Conservation (phyloP, 2,329 filamentous ascomycete genomes). For the Thyridium curvatum region DNA sequence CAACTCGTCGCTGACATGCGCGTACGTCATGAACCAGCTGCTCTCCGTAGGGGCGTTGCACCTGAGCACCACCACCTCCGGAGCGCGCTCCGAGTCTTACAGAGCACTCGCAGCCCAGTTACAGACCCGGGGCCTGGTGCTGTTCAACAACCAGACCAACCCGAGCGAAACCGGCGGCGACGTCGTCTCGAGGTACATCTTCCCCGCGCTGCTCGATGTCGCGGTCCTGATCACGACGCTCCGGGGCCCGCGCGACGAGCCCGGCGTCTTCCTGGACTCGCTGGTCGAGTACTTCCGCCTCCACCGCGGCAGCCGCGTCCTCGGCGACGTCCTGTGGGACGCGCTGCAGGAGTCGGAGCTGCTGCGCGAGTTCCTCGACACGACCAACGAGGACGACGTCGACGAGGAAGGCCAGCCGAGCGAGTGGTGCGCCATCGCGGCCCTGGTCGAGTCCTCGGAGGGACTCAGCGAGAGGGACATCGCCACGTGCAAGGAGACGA, state of each 20-base stretch:
- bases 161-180: slow-evolving; percentile 17
- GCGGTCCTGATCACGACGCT: slow-evolving; percentile 43
- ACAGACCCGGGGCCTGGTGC: slow-evolving; percentile 34
- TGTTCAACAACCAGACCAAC: slow-evolving; percentile 27
- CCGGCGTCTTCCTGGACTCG: slow-evolving; percentile 30
- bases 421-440: neutral
- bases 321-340: slow-evolving; percentile 22
- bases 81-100: slow-evolving; percentile 14
- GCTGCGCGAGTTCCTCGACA: too few species aligned
- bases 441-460: slow-evolving; percentile 7
- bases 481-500: slow-evolving; percentile 5
- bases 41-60: slow-evolving; percentile 31
- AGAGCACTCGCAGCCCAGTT: slow-evolving; percentile 33
- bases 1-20: neutral
- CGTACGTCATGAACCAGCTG: slow-evolving; percentile 29
- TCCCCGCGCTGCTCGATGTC: slow-evolving; percentile 34
- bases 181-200: slow-evolving; percentile 35
- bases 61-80: slow-evolving; percentile 18
- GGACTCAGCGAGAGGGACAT: slow-evolving; percentile 23
- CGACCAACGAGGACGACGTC: slow-evolving; percentile 9
- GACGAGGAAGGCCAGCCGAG: slow-evolving; percentile 15
- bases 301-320: slow-evolving; percentile 34
- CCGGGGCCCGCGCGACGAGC: slow-evolving; percentile 25
- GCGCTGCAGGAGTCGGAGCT: slow-evolving; percentile 27
- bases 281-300: slow-evolving; percentile 34